Conservation (phyloP, 805 yeast species). For the Lachancea kluyveri region DNA sequence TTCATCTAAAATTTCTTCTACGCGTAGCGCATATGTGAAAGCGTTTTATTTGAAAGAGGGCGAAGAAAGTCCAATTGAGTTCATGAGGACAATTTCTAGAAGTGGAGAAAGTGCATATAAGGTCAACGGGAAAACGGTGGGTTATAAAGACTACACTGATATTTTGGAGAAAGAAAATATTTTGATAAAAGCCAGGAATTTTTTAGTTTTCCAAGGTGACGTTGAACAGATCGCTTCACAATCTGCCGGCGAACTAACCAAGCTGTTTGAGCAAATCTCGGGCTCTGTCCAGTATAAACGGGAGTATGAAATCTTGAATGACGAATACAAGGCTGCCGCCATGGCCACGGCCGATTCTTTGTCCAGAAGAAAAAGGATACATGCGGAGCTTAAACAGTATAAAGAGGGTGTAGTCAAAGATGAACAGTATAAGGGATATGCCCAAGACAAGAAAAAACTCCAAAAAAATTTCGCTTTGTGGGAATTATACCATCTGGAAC, state of each 20-base stretch:
- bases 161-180: slow-evolving; percentile 73
- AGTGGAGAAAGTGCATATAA: slow-evolving; percentile 63
- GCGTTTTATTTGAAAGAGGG: slow-evolving; percentile 61
- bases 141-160: slow-evolving; percentile 58
- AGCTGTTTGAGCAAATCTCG: slow-evolving; percentile 72
- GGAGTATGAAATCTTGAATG: slow-evolving; percentile 62
- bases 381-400: slow-evolving; percentile 71
- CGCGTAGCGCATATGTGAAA: slow-evolving; percentile 63
- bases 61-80: slow-evolving; percentile 49
- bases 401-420: slow-evolving; percentile 70
- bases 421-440: slow-evolving; percentile 53
- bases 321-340: slow-evolving; percentile 59
- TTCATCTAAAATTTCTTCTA: too few relatives aligned
- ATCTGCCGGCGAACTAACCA: slow-evolving; percentile 67
- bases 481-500: slow-evolving; percentile 57
- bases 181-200: slow-evolving; percentile 82
- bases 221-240: slow-evolving; percentile 91
- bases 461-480: slow-evolving; percentile 51
- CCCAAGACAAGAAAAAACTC: slow-evolving; percentile 41
- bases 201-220: slow-evolving; percentile 94
- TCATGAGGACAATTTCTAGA: slow-evolving; percentile 55
- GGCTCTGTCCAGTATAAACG: slow-evolving; percentile 65
- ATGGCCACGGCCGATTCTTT: slow-evolving; percentile 58
- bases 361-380: slow-evolving; percentile 61
- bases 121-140: slow-evolving; percentile 53